phyloP scores from a whole-genome alignment of 2,329 filamentous ascomycete species.

The Aspergillus sclerotialis region DNA sequence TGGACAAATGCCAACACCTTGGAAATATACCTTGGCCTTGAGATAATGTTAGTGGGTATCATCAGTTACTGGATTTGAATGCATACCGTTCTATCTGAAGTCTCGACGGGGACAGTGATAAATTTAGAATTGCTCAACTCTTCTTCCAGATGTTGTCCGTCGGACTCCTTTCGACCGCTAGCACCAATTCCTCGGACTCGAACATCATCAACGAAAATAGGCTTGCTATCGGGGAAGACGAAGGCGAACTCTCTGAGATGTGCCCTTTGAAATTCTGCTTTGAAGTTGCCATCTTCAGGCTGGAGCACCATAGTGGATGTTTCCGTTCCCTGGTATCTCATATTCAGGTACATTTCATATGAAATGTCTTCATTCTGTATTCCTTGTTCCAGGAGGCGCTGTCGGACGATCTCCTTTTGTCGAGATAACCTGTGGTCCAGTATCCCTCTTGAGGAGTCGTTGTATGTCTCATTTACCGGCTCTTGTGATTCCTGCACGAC shows the following conservation, averaged over 20 bases:
- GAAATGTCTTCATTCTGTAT: conserved; percentile 35
- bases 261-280: conserved; percentile 26
- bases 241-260: conserved; percentile 40
- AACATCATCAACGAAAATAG: conserved; percentile 34
- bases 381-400: conserved; percentile 38
- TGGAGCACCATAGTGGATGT: conserved; percentile 43
- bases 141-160: conserved; percentile 14
- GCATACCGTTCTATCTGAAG: not conserved
- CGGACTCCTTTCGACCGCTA: not conserved
- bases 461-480: conserved; percentile 8
- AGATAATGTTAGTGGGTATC: conserved; percentile 53
- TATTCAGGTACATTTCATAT: conserved; percentile 40
- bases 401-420: not conserved
- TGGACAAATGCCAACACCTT: conserved; percentile 16
- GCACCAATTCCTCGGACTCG: conserved; percentile 26
- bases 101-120: not conserved
- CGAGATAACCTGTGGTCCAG: not conserved
- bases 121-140: conserved; percentile 2
- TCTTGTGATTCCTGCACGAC: conserved; percentile 84
- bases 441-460: not conserved
- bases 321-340: conserved; percentile 46
- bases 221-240: conserved; percentile 15
- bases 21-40: conserved; percentile 29
- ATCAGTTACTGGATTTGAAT: conserved; percentile 45
- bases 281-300: conserved; percentile 59